Evolutionary conservation across 2,329 filamentous ascomycete genomes (phyloP).

Genomic region (Epichloe brachyelytri): DNA sequence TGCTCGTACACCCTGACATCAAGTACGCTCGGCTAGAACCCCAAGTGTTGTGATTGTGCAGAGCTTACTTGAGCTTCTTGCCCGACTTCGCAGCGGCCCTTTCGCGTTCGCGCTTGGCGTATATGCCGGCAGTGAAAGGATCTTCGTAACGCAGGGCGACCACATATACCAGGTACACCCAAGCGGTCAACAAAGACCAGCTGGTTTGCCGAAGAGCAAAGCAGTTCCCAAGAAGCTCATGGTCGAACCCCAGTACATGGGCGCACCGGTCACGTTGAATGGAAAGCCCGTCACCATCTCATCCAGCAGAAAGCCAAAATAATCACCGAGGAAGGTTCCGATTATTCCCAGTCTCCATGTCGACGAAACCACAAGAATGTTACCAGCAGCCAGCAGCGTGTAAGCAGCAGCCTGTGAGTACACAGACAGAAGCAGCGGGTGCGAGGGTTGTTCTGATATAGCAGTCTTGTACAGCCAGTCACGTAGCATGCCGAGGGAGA

Average conservation of each 20-base stretch:
- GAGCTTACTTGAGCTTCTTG: conserved; percentile 38
- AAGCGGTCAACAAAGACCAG: conserved; percentile 64
- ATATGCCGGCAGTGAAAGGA: conserved; percentile 87
- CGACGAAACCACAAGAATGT: conserved; percentile 72
- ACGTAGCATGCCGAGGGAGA: conserved; percentile 78
- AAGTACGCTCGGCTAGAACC: neutral
- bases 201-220: conserved; percentile 74
- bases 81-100: conserved; percentile 31
- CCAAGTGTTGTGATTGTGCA: neutral
- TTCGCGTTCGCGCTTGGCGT: conserved; percentile 65
- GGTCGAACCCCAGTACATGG: conserved; percentile 95
- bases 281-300: conserved; percentile 88
- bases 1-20: neutral
- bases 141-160: conserved; percentile 80
- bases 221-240: conserved; percentile 85
- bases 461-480: conserved; percentile 81
- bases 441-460: conserved; percentile 60
- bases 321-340: conserved; percentile 93
- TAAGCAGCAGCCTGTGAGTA: conserved; percentile 51
- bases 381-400: conserved; percentile 60
- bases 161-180: conserved; percentile 68
- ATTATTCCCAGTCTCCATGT: conserved; percentile 90
- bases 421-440: conserved; percentile 55
- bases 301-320: conserved; percentile 98
- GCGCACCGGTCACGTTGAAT: conserved; percentile 80